phyloP scores from a whole-genome alignment of 257 asterid species.

The Solanum chilense region DNA sequence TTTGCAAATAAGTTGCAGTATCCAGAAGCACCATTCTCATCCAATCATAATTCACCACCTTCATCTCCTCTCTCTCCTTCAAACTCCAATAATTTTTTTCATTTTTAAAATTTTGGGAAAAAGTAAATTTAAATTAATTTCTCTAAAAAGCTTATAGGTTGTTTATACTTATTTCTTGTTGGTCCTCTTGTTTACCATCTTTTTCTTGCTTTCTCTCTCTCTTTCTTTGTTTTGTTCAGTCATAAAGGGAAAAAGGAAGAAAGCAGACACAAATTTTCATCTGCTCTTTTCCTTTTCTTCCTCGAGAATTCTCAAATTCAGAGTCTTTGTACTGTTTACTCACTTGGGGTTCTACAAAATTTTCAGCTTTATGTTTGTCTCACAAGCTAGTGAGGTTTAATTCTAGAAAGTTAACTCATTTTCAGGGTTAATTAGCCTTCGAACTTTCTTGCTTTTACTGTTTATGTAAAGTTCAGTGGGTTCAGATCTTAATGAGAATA shows the following conservation, averaged over 20 bases:
- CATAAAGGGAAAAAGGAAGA: slow-evolving; percentile 27
- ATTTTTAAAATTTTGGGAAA: background rate
- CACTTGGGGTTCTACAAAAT: slow-evolving; percentile 16
- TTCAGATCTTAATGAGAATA: slow-evolving; percentile 34
- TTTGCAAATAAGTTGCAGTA: slow-evolving; percentile 42
- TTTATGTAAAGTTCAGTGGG: background rate
- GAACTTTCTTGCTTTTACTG: background rate
- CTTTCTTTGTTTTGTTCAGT: slow-evolving; percentile 14
- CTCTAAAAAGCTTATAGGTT: slow-evolving; percentile 24
- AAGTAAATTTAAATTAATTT: slow-evolving; percentile 26
- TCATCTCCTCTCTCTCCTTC: slow-evolving; percentile 4
- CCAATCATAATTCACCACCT: slow-evolving; percentile 76
- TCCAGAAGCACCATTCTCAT: slow-evolving; percentile 55
- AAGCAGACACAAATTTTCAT: slow-evolving; percentile 33
- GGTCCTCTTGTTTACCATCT: slow-evolving; percentile 11
- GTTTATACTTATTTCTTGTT: slow-evolving; percentile 1
- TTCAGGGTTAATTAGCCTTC: background rate
- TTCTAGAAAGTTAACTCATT: background rate
- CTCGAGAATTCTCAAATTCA: slow-evolving; percentile 19
- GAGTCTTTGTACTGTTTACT: slow-evolving; percentile 7
- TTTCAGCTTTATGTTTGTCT: slow-evolving; percentile 35
- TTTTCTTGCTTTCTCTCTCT: slow-evolving; percentile 16
- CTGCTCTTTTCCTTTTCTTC: slow-evolving; percentile 15
- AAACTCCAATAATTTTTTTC: background rate
- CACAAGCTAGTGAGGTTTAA: slow-evolving; percentile 4